Evolutionary conservation across 1,284 basidiomycete genomes (phyloP).

Genomic region (Abortiporus biennis): DNA sequence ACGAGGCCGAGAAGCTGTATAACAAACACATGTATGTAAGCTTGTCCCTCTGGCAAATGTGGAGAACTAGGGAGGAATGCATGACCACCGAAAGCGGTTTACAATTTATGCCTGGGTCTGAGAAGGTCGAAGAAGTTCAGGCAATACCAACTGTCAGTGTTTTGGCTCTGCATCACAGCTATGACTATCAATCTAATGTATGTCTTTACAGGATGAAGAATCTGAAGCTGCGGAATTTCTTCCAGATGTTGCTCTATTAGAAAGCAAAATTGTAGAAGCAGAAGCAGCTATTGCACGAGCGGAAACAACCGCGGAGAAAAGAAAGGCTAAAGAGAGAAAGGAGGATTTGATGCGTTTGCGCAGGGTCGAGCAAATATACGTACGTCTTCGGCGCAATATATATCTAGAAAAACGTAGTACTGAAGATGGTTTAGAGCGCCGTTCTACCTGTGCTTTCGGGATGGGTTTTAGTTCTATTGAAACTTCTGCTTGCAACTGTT

Average conservation of each 20-base stretch:
- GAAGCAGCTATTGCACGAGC: conserved; percentile 52
- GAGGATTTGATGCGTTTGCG: conserved; percentile 82
- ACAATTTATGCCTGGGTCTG: conserved; percentile 67
- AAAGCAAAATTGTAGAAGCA: conserved; percentile 66
- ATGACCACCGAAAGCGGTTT: conserved; percentile 92
- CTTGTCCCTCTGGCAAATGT: conserved; percentile 89
- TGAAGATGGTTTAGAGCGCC: conserved; percentile 42
- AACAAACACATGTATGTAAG: conserved; percentile 89
- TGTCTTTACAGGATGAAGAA: conserved; percentile 32
- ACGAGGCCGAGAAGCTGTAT: conserved; percentile 92
- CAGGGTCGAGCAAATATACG: conserved; percentile 88
- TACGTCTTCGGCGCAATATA: conserved; percentile 34
- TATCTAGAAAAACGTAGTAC: conserved; percentile 1
- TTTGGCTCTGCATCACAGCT: background rate
- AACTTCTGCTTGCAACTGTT: conserved; percentile 84
- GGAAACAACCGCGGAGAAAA: conserved; percentile 47
- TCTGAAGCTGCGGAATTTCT: conserved; percentile 54
- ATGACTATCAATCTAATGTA: conserved; percentile 4
- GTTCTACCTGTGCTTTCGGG: conserved; percentile 80
- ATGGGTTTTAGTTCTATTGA: conserved; percentile 87
- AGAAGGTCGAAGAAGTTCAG: conserved; percentile 32
- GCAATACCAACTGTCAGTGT: conserved; percentile 31
- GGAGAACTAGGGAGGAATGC: conserved; percentile 91
- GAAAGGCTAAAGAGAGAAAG: conserved; percentile 60
- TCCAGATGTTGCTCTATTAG: conserved; percentile 63